Evolutionary conservation across 2,329 filamentous ascomycete species (phyloP), one percentile per base, ranked within the genome.

Genomic region (Trichoderma cornu-damae): DNA sequence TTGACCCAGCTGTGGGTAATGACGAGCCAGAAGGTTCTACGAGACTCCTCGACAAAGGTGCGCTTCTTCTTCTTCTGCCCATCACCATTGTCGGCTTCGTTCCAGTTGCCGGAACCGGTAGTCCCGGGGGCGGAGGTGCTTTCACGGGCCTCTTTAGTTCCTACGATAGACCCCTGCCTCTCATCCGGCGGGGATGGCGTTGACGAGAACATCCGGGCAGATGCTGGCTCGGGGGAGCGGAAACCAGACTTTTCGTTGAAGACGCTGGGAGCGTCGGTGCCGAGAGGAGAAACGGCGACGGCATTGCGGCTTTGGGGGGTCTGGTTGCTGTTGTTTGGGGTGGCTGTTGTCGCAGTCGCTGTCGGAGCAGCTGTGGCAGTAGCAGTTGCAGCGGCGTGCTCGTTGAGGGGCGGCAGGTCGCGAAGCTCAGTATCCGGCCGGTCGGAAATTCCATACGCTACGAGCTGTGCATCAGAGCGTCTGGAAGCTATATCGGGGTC

Each of bases 1-100:
- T 94, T 93, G 75, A 93, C 76, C 82, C 86, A 90, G 75, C 85
- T 90, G 68, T 89, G 83, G 42, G 85, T 79, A 61, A 92, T 79
- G 62, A 78, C 72, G 69, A 85, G 82, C 67, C 75, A 72, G 61
- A 75, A 73, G 20, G 73, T 74, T 59, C 77, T 75, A 63, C 78
- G 77, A 63, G 82, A 74, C 64, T 83, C 78, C 57, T 72, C 69
- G 35, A 74, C 60, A 60, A 84, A 70, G 62, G 74, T 72, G 59
- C 71, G 71, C 69, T 78, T 76, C 63, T 54, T 65, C 53, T 59
- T 61, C n/a, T n/a, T n/a, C n/a, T n/a, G n/a, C n/a, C n/a, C n/a
- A n/a, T n/a, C n/a, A 57, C 26, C 48, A 11, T 44, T n/a, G 5
- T 57, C 44, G 52, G 70, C 69, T 14, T 63, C 65, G 61, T 68